Evolutionary conservation across 2,329 filamentous ascomycete species (phyloP).

Genomic region (Colletotrichum plurivorum): DNA sequence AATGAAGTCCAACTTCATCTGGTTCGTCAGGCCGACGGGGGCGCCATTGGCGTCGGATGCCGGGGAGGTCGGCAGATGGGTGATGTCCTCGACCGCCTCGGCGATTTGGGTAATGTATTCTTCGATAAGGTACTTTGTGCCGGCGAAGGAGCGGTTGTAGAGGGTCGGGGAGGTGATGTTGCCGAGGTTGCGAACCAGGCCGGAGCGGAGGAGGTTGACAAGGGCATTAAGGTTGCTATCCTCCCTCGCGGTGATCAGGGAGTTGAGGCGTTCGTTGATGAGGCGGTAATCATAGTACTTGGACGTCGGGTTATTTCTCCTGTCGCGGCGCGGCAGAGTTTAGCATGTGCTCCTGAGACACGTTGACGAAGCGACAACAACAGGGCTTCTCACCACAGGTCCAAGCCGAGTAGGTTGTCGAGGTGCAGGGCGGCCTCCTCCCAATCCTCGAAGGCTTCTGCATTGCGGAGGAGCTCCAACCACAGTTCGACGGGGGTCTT

Average conservation of each 20-base stretch:
- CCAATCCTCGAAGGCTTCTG: slow-evolving; percentile 86
- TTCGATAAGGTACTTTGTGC: slow-evolving; percentile 91
- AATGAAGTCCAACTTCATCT: slow-evolving; percentile 87
- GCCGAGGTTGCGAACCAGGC: slow-evolving; percentile 86
- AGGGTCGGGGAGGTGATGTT: slow-evolving; percentile 88
- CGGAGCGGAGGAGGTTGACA: slow-evolving; percentile 85
- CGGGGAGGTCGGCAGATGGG: slow-evolving; percentile 72
- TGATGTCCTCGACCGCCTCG: slow-evolving; percentile 84
- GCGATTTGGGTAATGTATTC: slow-evolving; percentile 90
- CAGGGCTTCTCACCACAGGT: slow-evolving; percentile 75
- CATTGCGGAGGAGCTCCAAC: slow-evolving; percentile 74
- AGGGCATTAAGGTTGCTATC: slow-evolving; percentile 80
- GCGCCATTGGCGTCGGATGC: slow-evolving; percentile 53
- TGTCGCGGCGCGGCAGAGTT: slow-evolving; percentile 49
- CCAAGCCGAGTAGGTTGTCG: slow-evolving; percentile 85
- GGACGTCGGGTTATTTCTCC: slow-evolving; percentile 86
- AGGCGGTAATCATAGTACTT: slow-evolving; percentile 89
- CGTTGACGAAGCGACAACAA: not conserved
- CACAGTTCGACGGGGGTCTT: slow-evolving; percentile 76
- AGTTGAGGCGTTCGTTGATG: slow-evolving; percentile 82
- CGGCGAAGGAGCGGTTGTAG: slow-evolving; percentile 88
- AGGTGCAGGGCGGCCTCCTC: slow-evolving; percentile 85
- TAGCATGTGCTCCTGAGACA: slow-evolving; percentile 39
- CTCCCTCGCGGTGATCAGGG: slow-evolving; percentile 78
- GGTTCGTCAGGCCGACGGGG: slow-evolving; percentile 69